Conservation (phyloP, 2,329 filamentous ascomycete genomes). For the Pestalotiopsis sp. region DNA sequence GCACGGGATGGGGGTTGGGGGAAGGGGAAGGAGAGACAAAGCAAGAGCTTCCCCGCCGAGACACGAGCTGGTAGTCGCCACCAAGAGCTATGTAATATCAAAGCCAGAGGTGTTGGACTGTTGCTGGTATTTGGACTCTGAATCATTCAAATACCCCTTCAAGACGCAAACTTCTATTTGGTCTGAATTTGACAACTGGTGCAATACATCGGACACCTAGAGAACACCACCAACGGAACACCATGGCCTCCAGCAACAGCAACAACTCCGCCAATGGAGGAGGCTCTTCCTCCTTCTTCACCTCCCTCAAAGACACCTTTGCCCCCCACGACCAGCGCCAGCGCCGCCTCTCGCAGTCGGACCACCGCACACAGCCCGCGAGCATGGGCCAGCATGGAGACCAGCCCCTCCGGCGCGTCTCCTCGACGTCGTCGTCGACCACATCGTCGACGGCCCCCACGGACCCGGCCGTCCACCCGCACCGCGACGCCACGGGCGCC, state of each 20-base stretch:
- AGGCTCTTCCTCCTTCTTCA: neutral
- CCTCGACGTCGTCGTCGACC: neutral
- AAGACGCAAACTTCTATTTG: too few species aligned
- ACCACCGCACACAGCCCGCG: neutral
- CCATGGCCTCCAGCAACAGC: neutral
- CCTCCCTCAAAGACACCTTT: neutral
- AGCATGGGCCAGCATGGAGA: neutral
- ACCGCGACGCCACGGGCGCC: constrained; percentile 7
- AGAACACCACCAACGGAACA: neutral
- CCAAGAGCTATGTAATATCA: neutral
- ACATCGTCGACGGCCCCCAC: neutral
- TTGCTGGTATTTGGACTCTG: neutral
- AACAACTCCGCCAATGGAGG: neutral
- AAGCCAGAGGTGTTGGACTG: neutral
- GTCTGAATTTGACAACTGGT: neutral
- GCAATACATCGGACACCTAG: neutral
- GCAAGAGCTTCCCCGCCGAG: neutral
- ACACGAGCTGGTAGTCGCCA: neutral
- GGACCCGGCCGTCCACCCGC: neutral
- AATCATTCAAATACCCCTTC: too few species aligned
- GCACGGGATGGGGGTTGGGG: too few species aligned
- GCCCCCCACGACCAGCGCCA: neutral
- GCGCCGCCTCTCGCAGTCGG: neutral
- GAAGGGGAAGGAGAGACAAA: neutral
- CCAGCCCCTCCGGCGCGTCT: neutral